Conservation (phyloP, 306 rosid species). For the Cyclanthera cordifolia region DNA sequence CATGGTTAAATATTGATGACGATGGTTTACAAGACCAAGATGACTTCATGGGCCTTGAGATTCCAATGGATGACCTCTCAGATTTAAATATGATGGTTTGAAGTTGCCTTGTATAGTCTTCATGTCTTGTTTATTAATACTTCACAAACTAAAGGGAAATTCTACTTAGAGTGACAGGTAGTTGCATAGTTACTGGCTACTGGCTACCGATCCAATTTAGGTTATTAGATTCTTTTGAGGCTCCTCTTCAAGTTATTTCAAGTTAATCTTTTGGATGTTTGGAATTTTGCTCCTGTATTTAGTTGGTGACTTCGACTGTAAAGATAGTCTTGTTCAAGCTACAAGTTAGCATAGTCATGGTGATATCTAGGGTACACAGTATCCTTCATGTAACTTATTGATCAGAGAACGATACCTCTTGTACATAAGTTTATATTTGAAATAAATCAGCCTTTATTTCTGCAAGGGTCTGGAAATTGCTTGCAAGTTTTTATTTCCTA, state of each 20-base stretch:
- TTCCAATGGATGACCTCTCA: slow-evolving; percentile 98
- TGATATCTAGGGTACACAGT: slow-evolving; percentile 71
- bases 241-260: slow-evolving; percentile 68
- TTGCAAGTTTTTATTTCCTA: slow-evolving; percentile 14
- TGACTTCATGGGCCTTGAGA: slow-evolving; percentile 98
- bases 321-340: slow-evolving; percentile 79
- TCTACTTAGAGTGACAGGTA: slow-evolving; percentile 33
- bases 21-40: slow-evolving; percentile 84
- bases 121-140: slow-evolving; percentile 66
- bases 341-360: slow-evolving; percentile 56
- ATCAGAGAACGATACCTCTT: slow-evolving; percentile 66
- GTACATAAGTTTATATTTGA: slow-evolving; percentile 82
- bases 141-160: slow-evolving; percentile 62
- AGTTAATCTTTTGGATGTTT: slow-evolving; percentile 72
- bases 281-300: slow-evolving; percentile 53
- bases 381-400: slow-evolving; percentile 64
- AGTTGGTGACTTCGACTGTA: slow-evolving; percentile 71
- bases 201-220: slow-evolving; percentile 48
- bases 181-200: slow-evolving; percentile 26
- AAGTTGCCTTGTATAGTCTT: slow-evolving; percentile 83
- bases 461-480: slow-evolving; percentile 1
- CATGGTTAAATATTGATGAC: slow-evolving; percentile 94
- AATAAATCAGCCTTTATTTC: slow-evolving; percentile 61
- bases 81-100: slow-evolving; percentile 95
- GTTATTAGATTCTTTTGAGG: slow-evolving; percentile 92